Conservation (phyloP, 208 protist genomes). For the Acanthamoeba lenticulata region DNA sequence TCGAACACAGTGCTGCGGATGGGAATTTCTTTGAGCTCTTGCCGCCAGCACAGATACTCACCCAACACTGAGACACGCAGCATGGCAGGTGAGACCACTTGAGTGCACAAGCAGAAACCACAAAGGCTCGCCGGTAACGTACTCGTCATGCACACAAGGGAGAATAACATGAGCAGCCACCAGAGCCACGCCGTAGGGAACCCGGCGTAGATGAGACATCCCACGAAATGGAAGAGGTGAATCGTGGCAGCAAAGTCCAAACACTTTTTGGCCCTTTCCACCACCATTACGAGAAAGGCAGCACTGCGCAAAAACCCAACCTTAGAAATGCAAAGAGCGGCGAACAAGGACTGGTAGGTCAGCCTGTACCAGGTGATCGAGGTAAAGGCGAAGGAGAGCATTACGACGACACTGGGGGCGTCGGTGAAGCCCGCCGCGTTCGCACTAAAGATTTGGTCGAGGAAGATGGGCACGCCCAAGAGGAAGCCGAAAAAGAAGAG, state of each 20-base stretch:
- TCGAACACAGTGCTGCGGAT: background rate
- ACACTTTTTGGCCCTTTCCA: conserved; percentile 68
- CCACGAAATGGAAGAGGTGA: conserved; percentile 34
- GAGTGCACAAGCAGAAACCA: background rate
- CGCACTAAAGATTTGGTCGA: conserved; percentile 41
- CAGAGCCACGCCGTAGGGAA: conserved; percentile 33
- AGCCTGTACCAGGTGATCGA: background rate
- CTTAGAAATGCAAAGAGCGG: background rate
- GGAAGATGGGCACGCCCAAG: conserved; percentile 6
- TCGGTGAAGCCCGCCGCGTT: background rate
- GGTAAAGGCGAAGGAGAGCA: conserved; percentile 10
- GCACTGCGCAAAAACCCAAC: background rate
- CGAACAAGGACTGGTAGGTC: background rate
- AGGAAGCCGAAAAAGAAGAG: conserved; percentile 55
- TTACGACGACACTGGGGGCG: background rate
- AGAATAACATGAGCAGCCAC: conserved; percentile 45
- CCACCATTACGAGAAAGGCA: conserved; percentile 6
- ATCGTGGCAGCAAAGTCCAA: conserved; percentile 60
- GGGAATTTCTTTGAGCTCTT: conserved; percentile 55
- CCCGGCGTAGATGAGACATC: conserved; percentile 5
- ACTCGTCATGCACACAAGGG: conserved; percentile 1
- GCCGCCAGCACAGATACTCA: conserved; percentile 63
- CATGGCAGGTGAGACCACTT: background rate
- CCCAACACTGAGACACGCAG: conserved; percentile 19
- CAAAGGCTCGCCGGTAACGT: background rate